phyloP scores from a whole-genome alignment of 2,329 filamentous ascomycete species.

The Venturia asperata region DNA sequence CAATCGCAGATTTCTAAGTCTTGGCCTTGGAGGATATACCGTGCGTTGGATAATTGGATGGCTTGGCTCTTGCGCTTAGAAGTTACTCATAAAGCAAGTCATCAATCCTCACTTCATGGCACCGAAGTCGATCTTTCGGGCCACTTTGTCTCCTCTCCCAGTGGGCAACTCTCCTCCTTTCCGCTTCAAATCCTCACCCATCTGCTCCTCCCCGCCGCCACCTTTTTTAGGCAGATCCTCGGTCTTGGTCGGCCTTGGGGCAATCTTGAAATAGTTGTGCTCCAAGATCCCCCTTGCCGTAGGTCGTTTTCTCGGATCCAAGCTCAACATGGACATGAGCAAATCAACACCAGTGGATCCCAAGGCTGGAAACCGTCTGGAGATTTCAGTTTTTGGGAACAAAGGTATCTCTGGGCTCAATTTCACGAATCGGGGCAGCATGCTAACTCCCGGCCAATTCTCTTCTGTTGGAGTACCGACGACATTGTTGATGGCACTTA shows the following conservation, averaged over 20 bases:
- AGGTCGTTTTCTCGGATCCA: constrained; percentile 81
- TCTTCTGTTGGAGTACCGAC: constrained; percentile 90
- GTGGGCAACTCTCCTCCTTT: constrained; percentile 62
- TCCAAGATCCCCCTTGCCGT: constrained; percentile 69
- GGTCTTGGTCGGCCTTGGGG: constrained; percentile 76
- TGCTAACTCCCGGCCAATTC: constrained; percentile 87
- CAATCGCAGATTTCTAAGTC: neutral
- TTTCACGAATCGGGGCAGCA: constrained; percentile 71
- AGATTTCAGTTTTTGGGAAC: constrained; percentile 59
- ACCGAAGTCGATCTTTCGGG: constrained; percentile 69
- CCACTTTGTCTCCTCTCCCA: constrained; percentile 63
- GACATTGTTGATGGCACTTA: constrained; percentile 73
- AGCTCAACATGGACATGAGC: constrained; percentile 71
- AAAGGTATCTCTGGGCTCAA: constrained; percentile 40
- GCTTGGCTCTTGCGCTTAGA: neutral
- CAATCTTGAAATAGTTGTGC: constrained; percentile 78
- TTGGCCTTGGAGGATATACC: neutral
- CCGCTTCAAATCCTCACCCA: constrained; percentile 75
- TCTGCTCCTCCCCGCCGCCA: constrained; percentile 63
- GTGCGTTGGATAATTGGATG: neutral
- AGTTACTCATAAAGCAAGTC: neutral
- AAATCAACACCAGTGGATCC: constrained; percentile 80
- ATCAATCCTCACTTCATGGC: neutral
- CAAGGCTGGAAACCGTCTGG: constrained; percentile 70
- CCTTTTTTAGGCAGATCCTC: constrained; percentile 73